Evolutionary conservation across 1,284 basidiomycete species (phyloP).

Genomic region (Moesziomyces aphidis): DNA sequence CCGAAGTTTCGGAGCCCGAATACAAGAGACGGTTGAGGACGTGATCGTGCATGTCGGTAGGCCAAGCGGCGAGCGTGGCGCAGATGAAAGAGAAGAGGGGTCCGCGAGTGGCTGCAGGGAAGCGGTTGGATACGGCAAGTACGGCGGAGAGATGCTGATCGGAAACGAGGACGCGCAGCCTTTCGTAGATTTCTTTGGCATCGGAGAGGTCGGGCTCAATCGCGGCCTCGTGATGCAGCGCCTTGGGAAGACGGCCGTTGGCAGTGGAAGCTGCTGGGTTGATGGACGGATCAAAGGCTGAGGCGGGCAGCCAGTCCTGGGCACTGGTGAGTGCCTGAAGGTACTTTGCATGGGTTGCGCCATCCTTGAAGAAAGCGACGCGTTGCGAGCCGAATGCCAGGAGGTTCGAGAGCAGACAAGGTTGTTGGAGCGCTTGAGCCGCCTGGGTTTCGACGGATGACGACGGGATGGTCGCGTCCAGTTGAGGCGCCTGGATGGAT

Average conservation of each 20-base stretch:
- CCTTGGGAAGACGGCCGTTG: background rate
- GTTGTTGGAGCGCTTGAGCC: conserved; percentile 21
- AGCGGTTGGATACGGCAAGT: conserved; percentile 52
- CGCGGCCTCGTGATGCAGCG: background rate
- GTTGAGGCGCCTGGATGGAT: background rate
- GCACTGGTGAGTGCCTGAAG: conserved; percentile 54
- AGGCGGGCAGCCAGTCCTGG: conserved; percentile 48
- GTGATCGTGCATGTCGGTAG: conserved; percentile 32
- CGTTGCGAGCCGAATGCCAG: conserved; percentile 50
- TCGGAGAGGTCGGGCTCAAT: background rate
- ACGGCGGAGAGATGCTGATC: conserved; percentile 52
- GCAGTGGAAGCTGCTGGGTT: background rate
- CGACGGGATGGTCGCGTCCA: background rate
- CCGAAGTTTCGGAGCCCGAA: conserved; percentile 16
- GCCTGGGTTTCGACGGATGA: conserved; percentile 15
- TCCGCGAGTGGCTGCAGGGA: conserved; percentile 50
- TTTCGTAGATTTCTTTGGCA: conserved; percentile 43
- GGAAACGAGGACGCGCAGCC: conserved; percentile 50
- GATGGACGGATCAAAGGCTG: conserved; percentile 16
- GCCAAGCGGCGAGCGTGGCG: conserved; percentile 58
- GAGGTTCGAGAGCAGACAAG: conserved; percentile 55
- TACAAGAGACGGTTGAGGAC: conserved; percentile 49
- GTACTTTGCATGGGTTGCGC: conserved; percentile 39
- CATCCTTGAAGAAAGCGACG: conserved; percentile 49
- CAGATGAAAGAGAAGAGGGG: conserved; percentile 60